A percentile compares a stretch with the other conserved stretches of the same genome.
These are phyloP conservation scores for Tetracladium maxilliforme DNA, from an alignment of 2,329 filamentous ascomycete species.

Conservation along the genomic window DNA sequence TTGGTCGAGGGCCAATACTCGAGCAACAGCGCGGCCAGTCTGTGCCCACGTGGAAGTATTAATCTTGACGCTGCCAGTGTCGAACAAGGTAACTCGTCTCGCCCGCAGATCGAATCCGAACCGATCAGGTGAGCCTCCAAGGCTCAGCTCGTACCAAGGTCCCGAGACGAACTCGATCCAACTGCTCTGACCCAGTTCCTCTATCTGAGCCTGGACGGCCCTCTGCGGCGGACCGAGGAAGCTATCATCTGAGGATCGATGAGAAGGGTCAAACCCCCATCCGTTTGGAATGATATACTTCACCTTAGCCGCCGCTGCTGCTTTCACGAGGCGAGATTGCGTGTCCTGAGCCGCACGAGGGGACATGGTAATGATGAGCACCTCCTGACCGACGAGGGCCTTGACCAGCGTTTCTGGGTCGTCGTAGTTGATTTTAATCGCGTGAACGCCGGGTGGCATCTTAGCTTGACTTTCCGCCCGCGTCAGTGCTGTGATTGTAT, in stretches of 20 bases:
- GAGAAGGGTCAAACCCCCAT: constrained; percentile 25
- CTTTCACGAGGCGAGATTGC: constrained; percentile 32
- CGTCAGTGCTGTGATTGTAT: constrained; percentile 34
- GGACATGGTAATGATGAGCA: constrained; percentile 38
- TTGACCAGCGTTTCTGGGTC: constrained; percentile 25
- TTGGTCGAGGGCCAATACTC: constrained; percentile 25
- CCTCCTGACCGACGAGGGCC: constrained; percentile 38
- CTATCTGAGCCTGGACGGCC: too few species aligned
- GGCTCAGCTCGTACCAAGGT: constrained; percentile 39
- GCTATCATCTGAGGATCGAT: constrained; percentile 16
- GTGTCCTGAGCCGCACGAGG: constrained; percentile 24
- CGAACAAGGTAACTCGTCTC: constrained; percentile 27
- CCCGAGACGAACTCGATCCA: constrained; percentile 24
- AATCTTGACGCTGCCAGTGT: constrained; percentile 30
- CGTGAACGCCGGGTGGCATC: constrained; percentile 27
- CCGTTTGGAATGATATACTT: constrained; percentile 40
- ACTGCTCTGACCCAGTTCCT: constrained; percentile 17
- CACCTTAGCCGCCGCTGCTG: constrained; percentile 38
- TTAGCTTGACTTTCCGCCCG: constrained; percentile 23
- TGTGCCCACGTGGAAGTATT: constrained; percentile 31
- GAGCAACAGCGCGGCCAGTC: constrained; percentile 37
- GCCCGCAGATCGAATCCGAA: constrained; percentile 35
- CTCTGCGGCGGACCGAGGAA: too few species aligned
- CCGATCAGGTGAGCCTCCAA: constrained; percentile 15
- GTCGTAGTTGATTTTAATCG: constrained; percentile 27